These are phyloP conservation scores for Lachancea mirantina DNA, from an alignment of 805 yeast genomes.

Conservation along the genomic window DNA sequence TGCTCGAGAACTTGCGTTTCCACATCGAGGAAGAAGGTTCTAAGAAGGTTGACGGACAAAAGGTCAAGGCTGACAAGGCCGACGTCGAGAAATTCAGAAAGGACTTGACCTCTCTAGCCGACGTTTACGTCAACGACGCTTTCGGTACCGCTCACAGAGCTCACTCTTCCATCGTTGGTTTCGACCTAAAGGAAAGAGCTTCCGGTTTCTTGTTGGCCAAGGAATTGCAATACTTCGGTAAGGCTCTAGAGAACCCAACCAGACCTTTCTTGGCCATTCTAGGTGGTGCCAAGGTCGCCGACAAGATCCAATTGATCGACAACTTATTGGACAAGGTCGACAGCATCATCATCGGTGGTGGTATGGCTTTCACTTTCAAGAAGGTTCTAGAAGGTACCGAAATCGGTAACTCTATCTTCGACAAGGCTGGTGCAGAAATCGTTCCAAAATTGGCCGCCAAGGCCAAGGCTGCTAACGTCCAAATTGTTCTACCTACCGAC, in stretches of 20 bases:
- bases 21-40: conserved; percentile 97
- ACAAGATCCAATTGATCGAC: conserved; percentile 97
- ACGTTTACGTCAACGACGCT: conserved; percentile 95
- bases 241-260: conserved; percentile 95
- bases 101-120: conserved; percentile 87
- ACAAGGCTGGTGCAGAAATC: conserved; percentile 90
- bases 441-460: conserved; percentile 88
- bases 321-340: conserved; percentile 95
- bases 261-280: conserved; percentile 98
- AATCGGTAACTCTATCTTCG: conserved; percentile 90
- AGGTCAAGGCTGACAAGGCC: conserved; percentile 85
- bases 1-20: conserved; percentile 96
- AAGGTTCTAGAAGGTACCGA: conserved; percentile 78
- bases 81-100: conserved; percentile 83
- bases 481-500: conserved; percentile 90
- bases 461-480: conserved; percentile 94
- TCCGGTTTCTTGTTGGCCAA: conserved; percentile 98
- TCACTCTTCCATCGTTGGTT: conserved; percentile 98
- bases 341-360: conserved; percentile 94
- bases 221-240: conserved; percentile 95
- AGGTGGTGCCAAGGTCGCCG: conserved; percentile 99
- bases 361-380: conserved; percentile 99
- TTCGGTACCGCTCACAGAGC: conserved; percentile 99
- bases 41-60: conserved; percentile 83
- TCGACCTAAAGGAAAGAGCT: conserved; percentile 92